Evolutionary conservation across 108 stramenopile genomes (phyloP), one percentile per base, ranked within the genome.

Genomic region (Pinguiococcus pyrenoidosus): DNA sequence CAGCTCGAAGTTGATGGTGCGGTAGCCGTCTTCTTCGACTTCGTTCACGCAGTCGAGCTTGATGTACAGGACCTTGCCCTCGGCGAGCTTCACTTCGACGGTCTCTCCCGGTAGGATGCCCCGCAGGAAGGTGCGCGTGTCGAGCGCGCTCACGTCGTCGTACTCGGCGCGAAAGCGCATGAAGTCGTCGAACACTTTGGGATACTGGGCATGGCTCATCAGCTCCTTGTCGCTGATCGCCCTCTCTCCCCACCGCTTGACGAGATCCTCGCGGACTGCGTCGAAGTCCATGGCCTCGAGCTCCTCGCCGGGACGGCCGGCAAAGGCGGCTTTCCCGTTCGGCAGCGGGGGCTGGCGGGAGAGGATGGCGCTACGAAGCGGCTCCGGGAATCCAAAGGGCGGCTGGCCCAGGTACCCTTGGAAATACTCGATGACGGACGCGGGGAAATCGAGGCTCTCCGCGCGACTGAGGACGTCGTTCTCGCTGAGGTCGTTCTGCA

Each of bases 361-460:
- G n/a, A 90, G 43, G 22, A 89, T 84, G 32, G 69, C 37, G 7
- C 75, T 59, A 29, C 90, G 76, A 10, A 96, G 59, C 18, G 88
- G 88, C 56, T 96, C 93, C 4, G 93, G 93, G 73, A 96, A 96
- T 21, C 93, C 93, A 51, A 79, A 83, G 14, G 84, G 84, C 13
- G 87, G 91, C 14, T n/a, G 13, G 2, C 88, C 88, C 12, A 90
- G 72, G 49, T 68, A 71, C 4, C 70, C 72, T 54, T 91, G 89
- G 60, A 94, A 89, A 64, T 88, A 96, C 59, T 96, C 89, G 37
- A 96, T 75, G 20, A 96, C 90, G 29, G 73, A 75, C 23, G 71
- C 72, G 30, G 93, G 93, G 60, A 92, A 96, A 32, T 76, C 68
- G 12, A 96, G 75, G 23, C 62, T 68, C 44, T 87, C 83, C 3